Base-by-base conservation (phyloP, 2,329 filamentous ascomycete species). In the Botryosphaeria dothidea region DNA sequence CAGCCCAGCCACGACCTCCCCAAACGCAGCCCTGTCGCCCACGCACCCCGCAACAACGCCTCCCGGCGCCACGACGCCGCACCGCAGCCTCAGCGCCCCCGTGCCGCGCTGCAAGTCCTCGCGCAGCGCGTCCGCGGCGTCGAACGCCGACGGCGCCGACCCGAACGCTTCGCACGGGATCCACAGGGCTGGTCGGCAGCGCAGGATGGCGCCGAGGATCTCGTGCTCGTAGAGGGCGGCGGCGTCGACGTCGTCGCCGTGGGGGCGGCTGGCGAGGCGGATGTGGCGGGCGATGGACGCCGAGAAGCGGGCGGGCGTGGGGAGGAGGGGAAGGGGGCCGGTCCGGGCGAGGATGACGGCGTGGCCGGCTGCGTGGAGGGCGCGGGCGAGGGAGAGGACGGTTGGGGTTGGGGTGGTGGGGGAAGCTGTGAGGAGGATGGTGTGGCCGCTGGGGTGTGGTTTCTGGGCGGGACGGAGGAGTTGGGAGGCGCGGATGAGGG, bases 401-500 rank as follows among this genome's bases (percentile, higher is more conserved):
- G 1, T 17, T 4, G 67, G 13, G 13, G 56, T 3, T 51, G 31
- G n/a, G 60, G 13, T 94, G 27, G 88, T 90, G 0, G 82, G 83
- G 6, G 79, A 96, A 5, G 91, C 90, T 43, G 81, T 96, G 0
- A 93, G 97, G 77, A 86, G 88, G 69, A 83, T 67, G 57, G 25
- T 48, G 80, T 86, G 25, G 76, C 78, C 3, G 77, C 96, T 25
- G 91, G 90, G 0, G 84, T 97, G 56, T 90, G 92, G 74, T 92
- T 96, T 77, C 97, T 93, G 77, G 92, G 96, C 69, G 92, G 27
- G 69, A 11, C 62, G 63, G 23, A 70, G 70, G 62, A 66, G 67
- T 85, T 88, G 76, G 90, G 96, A 75, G 82, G 88, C 69, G 92
- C 96, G 75, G 93, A 94, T 79, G 76, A 78, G 38, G 75, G 75